phyloP scores from a whole-genome alignment of 1,284 basidiomycete species.

The Irpex lacteus region DNA sequence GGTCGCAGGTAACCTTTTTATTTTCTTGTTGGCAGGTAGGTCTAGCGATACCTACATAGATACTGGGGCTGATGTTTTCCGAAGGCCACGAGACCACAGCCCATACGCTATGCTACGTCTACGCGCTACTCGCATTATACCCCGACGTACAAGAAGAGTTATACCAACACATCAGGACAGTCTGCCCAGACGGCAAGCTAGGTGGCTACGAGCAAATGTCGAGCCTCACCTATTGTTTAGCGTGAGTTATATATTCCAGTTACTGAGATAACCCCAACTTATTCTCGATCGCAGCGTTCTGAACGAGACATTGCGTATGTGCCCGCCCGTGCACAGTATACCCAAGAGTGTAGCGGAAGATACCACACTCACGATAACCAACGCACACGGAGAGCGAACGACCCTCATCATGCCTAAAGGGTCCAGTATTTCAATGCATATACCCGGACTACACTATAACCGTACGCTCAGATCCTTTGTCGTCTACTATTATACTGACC shows the following conservation, averaged over 20 bases:
- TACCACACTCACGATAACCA: constrained; percentile 37
- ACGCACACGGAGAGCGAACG: constrained; percentile 37
- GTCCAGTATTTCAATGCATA: constrained; percentile 37
- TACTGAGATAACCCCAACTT: neutral
- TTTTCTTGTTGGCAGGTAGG: constrained; percentile 44
- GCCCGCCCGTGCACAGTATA: constrained; percentile 48
- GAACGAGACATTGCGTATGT: constrained; percentile 60
- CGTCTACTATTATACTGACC: neutral
- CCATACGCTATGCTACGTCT: constrained; percentile 54
- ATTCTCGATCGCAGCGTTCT: constrained; percentile 38
- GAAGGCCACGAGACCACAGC: constrained; percentile 55
- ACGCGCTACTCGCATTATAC: constrained; percentile 51
- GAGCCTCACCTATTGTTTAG: constrained; percentile 16
- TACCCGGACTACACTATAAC: constrained; percentile 43
- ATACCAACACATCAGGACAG: constrained; percentile 44
- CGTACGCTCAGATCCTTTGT: constrained; percentile 17
- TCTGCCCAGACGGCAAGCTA: constrained; percentile 38
- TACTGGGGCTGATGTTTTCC: neutral
- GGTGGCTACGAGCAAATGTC: constrained; percentile 29
- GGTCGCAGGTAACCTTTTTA: constrained; percentile 45
- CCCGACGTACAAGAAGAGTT: constrained; percentile 62
- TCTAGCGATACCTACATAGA: neutral
- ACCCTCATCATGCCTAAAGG: constrained; percentile 46
- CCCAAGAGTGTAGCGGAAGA: constrained; percentile 52
- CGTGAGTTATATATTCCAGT: constrained; percentile 11